These are phyloP conservation scores for Craspedostauros australis DNA, from an alignment of 108 stramenopile species.

Conservation along the genomic window DNA sequence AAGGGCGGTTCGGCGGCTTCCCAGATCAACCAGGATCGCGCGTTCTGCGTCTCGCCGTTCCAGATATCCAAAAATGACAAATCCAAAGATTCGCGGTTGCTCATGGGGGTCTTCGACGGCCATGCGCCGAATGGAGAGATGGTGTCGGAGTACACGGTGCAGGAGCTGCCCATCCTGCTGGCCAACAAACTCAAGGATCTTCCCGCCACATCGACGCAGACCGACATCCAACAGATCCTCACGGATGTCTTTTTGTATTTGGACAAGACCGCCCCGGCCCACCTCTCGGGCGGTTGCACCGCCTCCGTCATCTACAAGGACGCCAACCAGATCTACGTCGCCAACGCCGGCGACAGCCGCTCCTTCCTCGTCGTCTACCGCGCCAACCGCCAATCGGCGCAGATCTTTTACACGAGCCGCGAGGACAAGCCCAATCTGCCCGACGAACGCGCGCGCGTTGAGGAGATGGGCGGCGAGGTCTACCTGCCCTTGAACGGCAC, in stretches of 20 bases:
- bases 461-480: constrained; percentile 61
- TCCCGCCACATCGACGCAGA: neutral
- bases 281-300: constrained; percentile 69
- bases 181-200: constrained; percentile 35
- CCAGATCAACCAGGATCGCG: constrained; percentile 55
- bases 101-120: constrained; percentile 74
- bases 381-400: constrained; percentile 4
- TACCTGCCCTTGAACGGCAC: constrained; percentile 48
- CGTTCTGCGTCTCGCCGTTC: constrained; percentile 40
- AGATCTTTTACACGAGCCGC: constrained; percentile 62
- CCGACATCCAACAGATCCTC: constrained; percentile 10
- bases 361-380: constrained; percentile 67
- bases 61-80: constrained; percentile 1
- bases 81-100: neutral
- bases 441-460: constrained; percentile 58
- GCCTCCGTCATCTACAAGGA: constrained; percentile 59
- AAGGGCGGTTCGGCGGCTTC: constrained; percentile 30
- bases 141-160: constrained; percentile 67
- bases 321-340: constrained; percentile 56
- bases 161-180: constrained; percentile 51
- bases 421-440: constrained; percentile 68
- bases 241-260: constrained; percentile 34
- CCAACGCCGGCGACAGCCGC: constrained; percentile 77
- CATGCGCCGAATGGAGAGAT: constrained; percentile 61
- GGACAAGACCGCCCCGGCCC: constrained; percentile 60